Evolutionary conservation across 495 filamentous ascomycete genomes (phyloP), one percentile per base, ranked within the genome.

Genomic region (Amphirosellinia nigrospora): DNA sequence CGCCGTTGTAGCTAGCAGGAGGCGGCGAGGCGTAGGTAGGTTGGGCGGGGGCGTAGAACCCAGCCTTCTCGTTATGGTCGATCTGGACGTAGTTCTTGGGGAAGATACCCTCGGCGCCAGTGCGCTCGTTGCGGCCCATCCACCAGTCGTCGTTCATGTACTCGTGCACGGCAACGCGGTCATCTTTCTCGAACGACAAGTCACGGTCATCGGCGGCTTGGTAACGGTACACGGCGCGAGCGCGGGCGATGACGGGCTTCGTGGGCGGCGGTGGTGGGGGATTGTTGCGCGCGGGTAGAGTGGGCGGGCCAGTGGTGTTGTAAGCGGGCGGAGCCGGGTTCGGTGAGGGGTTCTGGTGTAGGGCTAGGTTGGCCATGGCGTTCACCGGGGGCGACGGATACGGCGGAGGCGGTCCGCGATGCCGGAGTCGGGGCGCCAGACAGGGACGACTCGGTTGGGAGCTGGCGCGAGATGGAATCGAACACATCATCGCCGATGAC

Each of bases 91-190:
- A 98, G 76, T 84, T 91, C 55, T 89, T 86, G 26, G 96, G 95
- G 85, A 99, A 98, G 73, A 98, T 94, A 65, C 96, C 96, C 80
- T 95, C 92, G 71, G 86, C 78, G 39, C 90, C 91, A 19, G 93
- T 97, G 15, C 92, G 89, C 72, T 88, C 81, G 78, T 96, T 94
- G 32, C 88, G 88, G 64, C 96, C 96, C 82, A 92, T 89, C 94
- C 94, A 97, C 96, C 96, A 99, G 75, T 99, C 96, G 23, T 88
- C 89, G 73, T 98, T 98, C 89, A 96, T 93, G 81, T 97, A 93
- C 78, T 97, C 92, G 58, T 87, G 84, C 32, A 99, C 91, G 59
- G 88, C 86, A 72, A 99, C 84, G 28, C 86, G 85, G 80, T 97
- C 94, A 74, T 93, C 89, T 34, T 88, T 88, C 67, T 89, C 84